Evolutionary conservation across 768 basidiomycete species (phyloP).

Genomic region (Lentinus tigrinus): DNA sequence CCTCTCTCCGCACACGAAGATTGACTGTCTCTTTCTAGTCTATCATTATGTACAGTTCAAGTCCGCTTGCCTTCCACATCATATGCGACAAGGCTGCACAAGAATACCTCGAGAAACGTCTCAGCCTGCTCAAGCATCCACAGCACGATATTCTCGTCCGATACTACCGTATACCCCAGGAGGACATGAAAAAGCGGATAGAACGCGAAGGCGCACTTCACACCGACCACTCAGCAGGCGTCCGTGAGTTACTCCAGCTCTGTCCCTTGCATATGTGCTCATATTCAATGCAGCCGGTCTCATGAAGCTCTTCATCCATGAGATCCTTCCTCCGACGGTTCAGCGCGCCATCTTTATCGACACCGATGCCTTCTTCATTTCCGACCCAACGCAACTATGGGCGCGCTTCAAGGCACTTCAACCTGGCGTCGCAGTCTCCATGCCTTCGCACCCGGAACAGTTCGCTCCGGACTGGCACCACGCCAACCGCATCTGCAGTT

Average conservation of each 20-base stretch:
- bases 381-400: slow-evolving; percentile 48
- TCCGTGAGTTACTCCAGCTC: slow-evolving; percentile 36
- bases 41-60: slow-evolving; percentile 22
- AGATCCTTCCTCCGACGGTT: slow-evolving; percentile 43
- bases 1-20: neutral
- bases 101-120: slow-evolving; percentile 35
- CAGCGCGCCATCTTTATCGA: slow-evolving; percentile 49
- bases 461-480: slow-evolving; percentile 40
- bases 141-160: slow-evolving; percentile 36
- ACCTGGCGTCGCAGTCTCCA: slow-evolving; percentile 38
- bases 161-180: slow-evolving; percentile 41
- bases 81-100: slow-evolving; percentile 46
- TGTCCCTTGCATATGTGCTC: too few relatives aligned
- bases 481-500: slow-evolving; percentile 49
- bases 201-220: slow-evolving; percentile 45
- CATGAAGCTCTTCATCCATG: slow-evolving; percentile 54
- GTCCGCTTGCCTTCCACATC: slow-evolving; percentile 22
- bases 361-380: slow-evolving; percentile 50
- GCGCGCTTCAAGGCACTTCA: slow-evolving; percentile 36
- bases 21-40: slow-evolving; percentile 16
- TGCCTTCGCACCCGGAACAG: slow-evolving; percentile 47
- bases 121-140: slow-evolving; percentile 40
- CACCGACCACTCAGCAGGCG: slow-evolving; percentile 48
- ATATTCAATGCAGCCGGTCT: slow-evolving; percentile 38
- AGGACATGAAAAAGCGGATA: slow-evolving; percentile 43